Evolutionary conservation across 2,329 filamentous ascomycete species (phyloP), one percentile per base, ranked within the genome.

Genomic region (Aspergillus neotritici): DNA sequence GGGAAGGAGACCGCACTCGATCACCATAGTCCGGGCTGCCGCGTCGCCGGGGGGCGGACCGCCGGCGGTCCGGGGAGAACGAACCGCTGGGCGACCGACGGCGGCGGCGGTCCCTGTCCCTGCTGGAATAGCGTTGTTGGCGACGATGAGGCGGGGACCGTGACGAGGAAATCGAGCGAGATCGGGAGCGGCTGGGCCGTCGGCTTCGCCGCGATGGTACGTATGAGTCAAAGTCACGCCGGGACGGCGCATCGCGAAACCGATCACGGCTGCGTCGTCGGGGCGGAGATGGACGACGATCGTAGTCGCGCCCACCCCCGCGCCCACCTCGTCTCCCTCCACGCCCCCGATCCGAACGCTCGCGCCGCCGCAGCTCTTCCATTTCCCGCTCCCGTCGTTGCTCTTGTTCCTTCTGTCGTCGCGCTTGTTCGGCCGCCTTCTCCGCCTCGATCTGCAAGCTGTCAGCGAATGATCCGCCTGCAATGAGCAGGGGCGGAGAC

Each of bases 401-500:
- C 46, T 86, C 78, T 43, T 84, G 79, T 58, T 91, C 85, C 51
- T 83, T 82, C 55, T 83, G 80, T 41, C 77, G 78, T 42, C 84
- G 82, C 21, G 81, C 79, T 59, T 86, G 82, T 61, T 93, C 86
- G 21, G 86, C 86, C 34, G 83, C 84, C 63, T 83, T 86, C 54
- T 93, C 88, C 30, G 87, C 85, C 60, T 94, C 84, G 40, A 88
- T 80, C 88, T 90, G 45, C 13, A 25, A 8, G 33, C 16, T 3
- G 17, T 35, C 12, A 36, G 46, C 58, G 35, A 60, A 49, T 15
- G 40, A 15, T 2, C 2, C 21, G 5, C 9, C 10, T 14, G 25
- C 11, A 11, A 5, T 17, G 9, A n/a, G 3, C 15, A 6, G 2
- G 7, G 2, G 2, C 4, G 12, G 14, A 10, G 3, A 21, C 13